phyloP scores from a whole-genome alignment of 225 moss, liverwort and hornwort species.

The Anthoceros angustus region DNA sequence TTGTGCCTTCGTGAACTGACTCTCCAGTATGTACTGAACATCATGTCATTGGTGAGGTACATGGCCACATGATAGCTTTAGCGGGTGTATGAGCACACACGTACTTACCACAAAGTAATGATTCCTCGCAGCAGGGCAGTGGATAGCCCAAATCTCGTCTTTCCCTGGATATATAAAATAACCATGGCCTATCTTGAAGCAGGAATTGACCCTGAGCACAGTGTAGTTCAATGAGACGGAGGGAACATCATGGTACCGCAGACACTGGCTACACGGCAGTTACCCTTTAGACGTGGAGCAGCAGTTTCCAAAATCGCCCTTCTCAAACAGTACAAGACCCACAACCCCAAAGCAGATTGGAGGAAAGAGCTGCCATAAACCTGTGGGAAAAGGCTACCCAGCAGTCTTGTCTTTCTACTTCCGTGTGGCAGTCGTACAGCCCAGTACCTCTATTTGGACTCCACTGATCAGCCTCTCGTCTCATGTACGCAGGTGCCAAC shows the following conservation, averaged over 20 bases:
- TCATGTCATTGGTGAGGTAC: neutral
- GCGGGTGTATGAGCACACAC: neutral
- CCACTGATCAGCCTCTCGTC: constrained; percentile 63
- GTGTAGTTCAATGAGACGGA: neutral
- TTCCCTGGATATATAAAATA: constrained; percentile 63
- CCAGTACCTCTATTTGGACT: constrained; percentile 69
- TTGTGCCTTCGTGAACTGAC: neutral
- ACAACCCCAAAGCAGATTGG: neutral
- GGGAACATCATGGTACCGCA: neutral
- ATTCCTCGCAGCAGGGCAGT: constrained; percentile 32
- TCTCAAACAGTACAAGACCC: neutral
- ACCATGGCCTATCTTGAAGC: constrained; percentile 24
- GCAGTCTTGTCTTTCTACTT: constrained; percentile 47
- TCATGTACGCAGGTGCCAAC: constrained; percentile 45
- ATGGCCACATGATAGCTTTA: neutral
- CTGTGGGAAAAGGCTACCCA: constrained; percentile 96
- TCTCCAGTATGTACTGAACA: constrained; percentile 1
- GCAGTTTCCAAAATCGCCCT: neutral
- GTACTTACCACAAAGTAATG: constrained; percentile 61
- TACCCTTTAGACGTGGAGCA: neutral
- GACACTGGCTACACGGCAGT: neutral
- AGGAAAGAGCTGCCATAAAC: constrained; percentile 11
- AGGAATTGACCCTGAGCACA: constrained; percentile 45
- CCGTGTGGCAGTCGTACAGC: constrained; percentile 29
- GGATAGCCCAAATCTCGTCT: constrained; percentile 72